Evolutionary conservation across 805 yeast species (phyloP).

Genomic region (Candida ipomoeae): DNA sequence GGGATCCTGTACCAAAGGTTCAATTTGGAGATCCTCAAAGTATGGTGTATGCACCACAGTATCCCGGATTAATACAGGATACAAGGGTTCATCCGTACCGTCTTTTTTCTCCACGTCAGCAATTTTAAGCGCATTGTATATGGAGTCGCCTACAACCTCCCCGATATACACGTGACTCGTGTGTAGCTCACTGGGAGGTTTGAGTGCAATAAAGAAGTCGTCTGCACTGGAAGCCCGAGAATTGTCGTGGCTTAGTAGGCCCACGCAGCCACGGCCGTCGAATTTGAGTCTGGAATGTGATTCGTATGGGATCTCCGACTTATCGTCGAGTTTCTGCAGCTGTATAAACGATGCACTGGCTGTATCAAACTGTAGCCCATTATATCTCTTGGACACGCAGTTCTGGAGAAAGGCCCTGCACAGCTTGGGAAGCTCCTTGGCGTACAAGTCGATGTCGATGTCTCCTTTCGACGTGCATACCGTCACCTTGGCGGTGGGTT

Average conservation of each 20-base stretch:
- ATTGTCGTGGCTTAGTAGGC: conserved; percentile 34
- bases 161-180: conserved; percentile 49
- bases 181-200: conserved; percentile 42
- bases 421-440: conserved; percentile 57
- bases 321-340: conserved; percentile 6
- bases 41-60: conserved; percentile 43
- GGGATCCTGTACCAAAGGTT: background rate
- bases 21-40: conserved; percentile 40
- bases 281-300: conserved; percentile 49
- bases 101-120: conserved; percentile 42
- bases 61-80: conserved; percentile 44
- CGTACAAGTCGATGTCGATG: conserved; percentile 61
- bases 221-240: conserved; percentile 19
- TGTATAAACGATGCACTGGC: conserved; percentile 27
- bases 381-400: conserved; percentile 42
- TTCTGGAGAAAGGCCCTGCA: conserved; percentile 45
- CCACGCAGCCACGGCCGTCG: conserved; percentile 52
- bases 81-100: conserved; percentile 42
- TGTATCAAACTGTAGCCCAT: conserved; percentile 39
- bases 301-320: conserved; percentile 33
- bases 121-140: conserved; percentile 50
- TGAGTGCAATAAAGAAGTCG: conserved; percentile 38
- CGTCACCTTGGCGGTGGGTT: conserved; percentile 55
- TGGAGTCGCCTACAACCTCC: conserved; percentile 51
- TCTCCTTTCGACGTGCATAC: conserved; percentile 56